These are phyloP conservation scores for Pseudocercospora crystallina DNA, from an alignment of 2,329 filamentous ascomycete genomes.

Conservation along the genomic window DNA sequence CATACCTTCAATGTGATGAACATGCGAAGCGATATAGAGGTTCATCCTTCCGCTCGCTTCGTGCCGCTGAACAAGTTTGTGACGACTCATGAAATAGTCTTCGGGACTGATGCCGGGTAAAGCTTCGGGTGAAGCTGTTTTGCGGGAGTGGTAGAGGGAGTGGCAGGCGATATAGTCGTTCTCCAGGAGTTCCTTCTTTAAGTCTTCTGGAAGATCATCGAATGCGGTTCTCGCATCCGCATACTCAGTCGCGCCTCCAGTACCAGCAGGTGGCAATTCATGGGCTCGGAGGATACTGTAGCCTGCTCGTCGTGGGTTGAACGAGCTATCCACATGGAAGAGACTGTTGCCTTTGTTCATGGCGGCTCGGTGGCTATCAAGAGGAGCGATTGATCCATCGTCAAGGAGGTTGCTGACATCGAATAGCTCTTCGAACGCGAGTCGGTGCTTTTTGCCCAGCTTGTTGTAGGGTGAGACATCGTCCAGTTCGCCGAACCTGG, in stretches of 20 bases:
- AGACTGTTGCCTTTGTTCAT: slow-evolving; percentile 39
- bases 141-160: slow-evolving; percentile 55
- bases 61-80: slow-evolving; percentile 54
- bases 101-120: slow-evolving; percentile 49
- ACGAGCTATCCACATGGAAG: slow-evolving; percentile 58
- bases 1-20: slow-evolving; percentile 54
- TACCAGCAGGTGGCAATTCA: slow-evolving; percentile 48
- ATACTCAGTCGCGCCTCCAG: slow-evolving; percentile 56
- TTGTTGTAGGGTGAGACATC: slow-evolving; percentile 53
- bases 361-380: slow-evolving; percentile 39
- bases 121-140: slow-evolving; percentile 51
- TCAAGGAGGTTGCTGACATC: slow-evolving; percentile 58
- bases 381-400: slow-evolving; percentile 46
- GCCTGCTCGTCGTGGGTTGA: slow-evolving; percentile 55
- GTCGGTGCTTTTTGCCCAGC: slow-evolving; percentile 49
- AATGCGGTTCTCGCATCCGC: slow-evolving; percentile 55
- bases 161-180: slow-evolving; percentile 51
- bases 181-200: slow-evolving; percentile 38
- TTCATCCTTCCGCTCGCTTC: slow-evolving; percentile 54
- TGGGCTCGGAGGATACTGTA: slow-evolving; percentile 55
- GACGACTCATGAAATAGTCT: slow-evolving; percentile 42
- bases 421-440: slow-evolving; percentile 54
- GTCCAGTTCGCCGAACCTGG: slow-evolving; percentile 56
- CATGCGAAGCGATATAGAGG: slow-evolving; percentile 55
- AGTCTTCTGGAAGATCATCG: slow-evolving; percentile 43